A percentile compares a stretch with the other conserved stretches of the same genome.
These are phyloP conservation scores for Lachnellula cervina DNA, from an alignment of 2,329 filamentous ascomycete species.

Conservation along the genomic window DNA sequence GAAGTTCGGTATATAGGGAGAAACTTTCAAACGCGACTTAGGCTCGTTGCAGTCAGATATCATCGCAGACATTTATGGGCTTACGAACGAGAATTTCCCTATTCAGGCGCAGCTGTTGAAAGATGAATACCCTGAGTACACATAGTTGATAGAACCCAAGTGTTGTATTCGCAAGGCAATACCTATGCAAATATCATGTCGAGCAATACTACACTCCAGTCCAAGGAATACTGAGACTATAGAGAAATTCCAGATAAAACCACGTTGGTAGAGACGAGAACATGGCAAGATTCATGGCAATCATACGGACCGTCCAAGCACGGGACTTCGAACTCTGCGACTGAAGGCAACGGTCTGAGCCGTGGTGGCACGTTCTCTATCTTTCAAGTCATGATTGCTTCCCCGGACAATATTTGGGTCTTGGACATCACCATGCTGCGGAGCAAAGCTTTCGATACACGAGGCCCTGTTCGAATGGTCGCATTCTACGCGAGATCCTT, in stretches of 20 bases:
- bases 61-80: no score
- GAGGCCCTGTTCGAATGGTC: not conserved
- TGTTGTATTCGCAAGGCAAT: no score
- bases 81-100: no score
- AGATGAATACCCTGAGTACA: no score
- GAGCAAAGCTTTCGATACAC: not conserved
- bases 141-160: no score
- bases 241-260: not conserved
- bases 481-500: conserved; percentile 32
- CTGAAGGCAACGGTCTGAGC: not conserved
- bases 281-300: not conserved
- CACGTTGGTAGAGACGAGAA: not conserved
- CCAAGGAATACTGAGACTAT: not conserved
- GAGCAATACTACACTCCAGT: no score
- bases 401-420: not conserved
- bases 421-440: conserved; percentile 1
- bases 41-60: no score
- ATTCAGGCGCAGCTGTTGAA: no score
- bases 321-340: not conserved
- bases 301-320: not conserved
- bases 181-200: no score
- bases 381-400: not conserved
- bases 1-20: no score
- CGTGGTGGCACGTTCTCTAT: not conserved
- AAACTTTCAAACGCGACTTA: no score